phyloP scores from a whole-genome alignment of 768 basidiomycete genomes.

The Xanthoconium purpureum region DNA sequence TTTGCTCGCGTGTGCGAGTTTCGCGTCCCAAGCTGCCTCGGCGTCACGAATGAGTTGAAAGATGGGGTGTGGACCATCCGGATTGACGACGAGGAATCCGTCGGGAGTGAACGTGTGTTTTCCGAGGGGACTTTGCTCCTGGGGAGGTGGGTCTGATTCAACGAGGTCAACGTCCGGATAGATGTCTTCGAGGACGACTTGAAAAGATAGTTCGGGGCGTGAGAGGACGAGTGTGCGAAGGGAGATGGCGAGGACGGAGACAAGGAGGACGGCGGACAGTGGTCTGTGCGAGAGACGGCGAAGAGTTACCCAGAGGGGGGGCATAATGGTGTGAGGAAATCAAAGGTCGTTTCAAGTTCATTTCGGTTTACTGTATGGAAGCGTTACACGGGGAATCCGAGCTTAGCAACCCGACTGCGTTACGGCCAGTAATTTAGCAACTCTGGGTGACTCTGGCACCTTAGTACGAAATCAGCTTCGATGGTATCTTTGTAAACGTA shows the following conservation, averaged over 20 bases:
- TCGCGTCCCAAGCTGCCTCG: slow-evolving; percentile 36
- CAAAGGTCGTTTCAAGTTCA: no score
- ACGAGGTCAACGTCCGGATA: not conserved
- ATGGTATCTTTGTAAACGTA: no score
- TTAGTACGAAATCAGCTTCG: no score
- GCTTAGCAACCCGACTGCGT: no score
- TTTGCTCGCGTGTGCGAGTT: slow-evolving; percentile 34
- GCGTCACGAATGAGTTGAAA: slow-evolving; percentile 39
- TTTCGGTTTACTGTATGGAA: no score
- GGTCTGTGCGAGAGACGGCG: not conserved
- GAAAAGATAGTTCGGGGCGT: not conserved
- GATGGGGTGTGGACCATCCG: slow-evolving; percentile 33
- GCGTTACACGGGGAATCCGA: no score
- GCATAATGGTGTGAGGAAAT: not conserved
- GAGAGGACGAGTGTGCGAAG: not conserved
- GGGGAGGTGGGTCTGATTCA: not conserved
- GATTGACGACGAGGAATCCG: slow-evolving; percentile 36
- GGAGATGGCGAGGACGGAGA: not conserved
- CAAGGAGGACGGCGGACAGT: not conserved
- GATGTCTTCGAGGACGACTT: not conserved
- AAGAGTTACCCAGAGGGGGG: not conserved
- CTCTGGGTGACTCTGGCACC: no score
- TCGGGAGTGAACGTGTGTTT: slow-evolving; percentile 24
- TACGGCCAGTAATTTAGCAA: no score
- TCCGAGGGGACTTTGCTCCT: not conserved